Conservation (phyloP, 2,329 filamentous ascomycete genomes). For the Meredithiella fracta region DNA sequence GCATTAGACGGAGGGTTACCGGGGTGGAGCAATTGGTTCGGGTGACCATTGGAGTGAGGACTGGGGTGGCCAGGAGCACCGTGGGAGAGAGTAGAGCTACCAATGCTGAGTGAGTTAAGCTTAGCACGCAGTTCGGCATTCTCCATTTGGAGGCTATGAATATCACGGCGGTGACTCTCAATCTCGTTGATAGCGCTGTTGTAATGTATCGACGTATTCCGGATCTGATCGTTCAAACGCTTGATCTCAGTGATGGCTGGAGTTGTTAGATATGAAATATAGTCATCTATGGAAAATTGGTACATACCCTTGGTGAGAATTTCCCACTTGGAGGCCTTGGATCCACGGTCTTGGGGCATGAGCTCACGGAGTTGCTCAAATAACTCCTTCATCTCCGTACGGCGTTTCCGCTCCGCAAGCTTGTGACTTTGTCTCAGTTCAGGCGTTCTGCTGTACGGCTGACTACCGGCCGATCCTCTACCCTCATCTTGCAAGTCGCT, state of each 20-base stretch:
- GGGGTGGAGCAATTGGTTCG: constrained; percentile 18
- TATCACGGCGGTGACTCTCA: constrained; percentile 33
- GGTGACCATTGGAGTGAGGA: constrained; percentile 11
- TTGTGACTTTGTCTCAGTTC: constrained; percentile 74
- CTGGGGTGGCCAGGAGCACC: constrained; percentile 11
- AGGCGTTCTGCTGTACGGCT: constrained; percentile 69
- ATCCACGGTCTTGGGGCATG: constrained; percentile 64
- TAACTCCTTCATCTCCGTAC: constrained; percentile 77
- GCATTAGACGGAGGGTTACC: constrained; percentile 18
- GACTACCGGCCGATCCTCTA: constrained; percentile 34
- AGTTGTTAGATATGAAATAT: not conserved
- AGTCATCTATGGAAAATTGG: not conserved
- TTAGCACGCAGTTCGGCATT: constrained; percentile 30
- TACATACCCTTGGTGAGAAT: constrained; percentile 64
- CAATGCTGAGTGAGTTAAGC: constrained; percentile 14
- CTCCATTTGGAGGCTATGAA: constrained; percentile 32
- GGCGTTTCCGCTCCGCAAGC: constrained; percentile 64
- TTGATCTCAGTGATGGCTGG: constrained; percentile 48
- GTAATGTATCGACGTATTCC: constrained; percentile 30
- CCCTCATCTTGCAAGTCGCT: constrained; percentile 45
- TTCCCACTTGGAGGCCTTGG: constrained; percentile 81
- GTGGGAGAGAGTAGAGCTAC: constrained; percentile 11
- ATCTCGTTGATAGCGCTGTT: constrained; percentile 27
- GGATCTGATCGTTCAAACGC: constrained; percentile 33
- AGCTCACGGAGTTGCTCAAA: constrained; percentile 67